Evolutionary conservation across 345 rosid genomes (phyloP), one percentile per base, ranked within the genome.

Genomic region (Corchorus capsularis): DNA sequence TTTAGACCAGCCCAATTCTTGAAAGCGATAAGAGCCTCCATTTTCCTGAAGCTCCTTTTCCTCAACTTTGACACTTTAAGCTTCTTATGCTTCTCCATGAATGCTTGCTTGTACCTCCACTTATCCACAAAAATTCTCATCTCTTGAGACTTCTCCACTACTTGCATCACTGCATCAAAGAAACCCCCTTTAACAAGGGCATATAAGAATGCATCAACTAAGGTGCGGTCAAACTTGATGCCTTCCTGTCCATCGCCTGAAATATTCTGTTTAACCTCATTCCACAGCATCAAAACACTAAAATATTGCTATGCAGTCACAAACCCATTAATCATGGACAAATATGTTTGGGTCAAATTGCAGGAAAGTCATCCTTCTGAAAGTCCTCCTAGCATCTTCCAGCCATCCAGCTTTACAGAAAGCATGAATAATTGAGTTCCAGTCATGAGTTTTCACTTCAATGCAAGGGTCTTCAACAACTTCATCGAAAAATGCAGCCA

Each of bases 91-190:
- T 79, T 91, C 91, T 92, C 98, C 99, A 96, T 96, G 80, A 91
- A 93, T 41, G 96, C 97, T 82, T 93, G 99, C 83, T 93, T 93
- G 87, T 93, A 93, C 82, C 89, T 93, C 97, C 98, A 96, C 81
- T 93, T 96, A 83, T 96, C 97, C 60, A 93, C 91, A 84, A 96
- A 93, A 71, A 93, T 84, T 84, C 89, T 96, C 97, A 86, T 88
- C 82, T 93, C 93, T 69, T 89, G 94, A 79, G 97, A 90, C 81
- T 87, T 93, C 72, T 93, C 93, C 63, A 93, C 90, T 68, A 95
- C 98, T 89, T 93, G 97, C 99, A 95, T 93, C 73, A 87, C 98
- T 0, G 94, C 96, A 78, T 95, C 99, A 71, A 95, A 95, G 88
- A 89, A 95, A 54, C 98, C 97, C 57, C 97, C 99, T 82, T 90